Conservation (phyloP, 306 rosid species). For the Prunus fruticosa region DNA sequence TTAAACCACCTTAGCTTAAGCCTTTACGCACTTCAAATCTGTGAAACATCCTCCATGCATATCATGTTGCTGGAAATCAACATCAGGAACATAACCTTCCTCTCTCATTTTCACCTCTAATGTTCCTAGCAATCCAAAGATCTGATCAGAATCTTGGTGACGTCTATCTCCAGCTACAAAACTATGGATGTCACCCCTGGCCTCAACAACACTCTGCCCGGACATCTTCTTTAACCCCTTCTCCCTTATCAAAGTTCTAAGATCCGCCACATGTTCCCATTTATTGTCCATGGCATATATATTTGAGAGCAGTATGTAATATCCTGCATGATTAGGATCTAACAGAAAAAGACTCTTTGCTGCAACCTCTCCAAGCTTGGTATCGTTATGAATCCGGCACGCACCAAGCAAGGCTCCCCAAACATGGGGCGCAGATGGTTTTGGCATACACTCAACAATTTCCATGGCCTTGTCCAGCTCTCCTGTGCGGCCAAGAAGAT, state of each 20-base stretch:
- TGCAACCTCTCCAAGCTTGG: constrained; percentile 64
- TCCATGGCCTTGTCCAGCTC: constrained; percentile 65
- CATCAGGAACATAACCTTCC: constrained; percentile 32
- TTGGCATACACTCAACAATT: constrained; percentile 49
- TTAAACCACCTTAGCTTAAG: not conserved
- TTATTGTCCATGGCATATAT: constrained; percentile 56
- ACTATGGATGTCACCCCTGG: constrained; percentile 42
- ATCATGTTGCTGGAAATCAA: not conserved
- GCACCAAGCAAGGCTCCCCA: constrained; percentile 90
- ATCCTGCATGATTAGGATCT: constrained; percentile 62
- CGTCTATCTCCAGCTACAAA: constrained; percentile 53
- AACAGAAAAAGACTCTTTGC: constrained; percentile 54
- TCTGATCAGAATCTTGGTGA: constrained; percentile 40
- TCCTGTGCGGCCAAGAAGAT: constrained; percentile 85
- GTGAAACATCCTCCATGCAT: too few relatives aligned
- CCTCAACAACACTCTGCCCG: constrained; percentile 56
- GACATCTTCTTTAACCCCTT: constrained; percentile 57
- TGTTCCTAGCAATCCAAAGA: constrained; percentile 48
- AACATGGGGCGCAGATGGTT: constrained; percentile 53
- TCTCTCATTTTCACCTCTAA: constrained; percentile 51
- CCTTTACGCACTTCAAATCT: too few relatives aligned
- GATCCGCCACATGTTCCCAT: constrained; percentile 58
- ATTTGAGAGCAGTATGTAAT: constrained; percentile 61
- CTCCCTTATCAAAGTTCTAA: constrained; percentile 54
- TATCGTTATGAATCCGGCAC: constrained; percentile 59